These are phyloP conservation scores for Ceratocystis papillata DNA, from an alignment of 2,329 filamentous ascomycete genomes.

Conservation along the genomic window DNA sequence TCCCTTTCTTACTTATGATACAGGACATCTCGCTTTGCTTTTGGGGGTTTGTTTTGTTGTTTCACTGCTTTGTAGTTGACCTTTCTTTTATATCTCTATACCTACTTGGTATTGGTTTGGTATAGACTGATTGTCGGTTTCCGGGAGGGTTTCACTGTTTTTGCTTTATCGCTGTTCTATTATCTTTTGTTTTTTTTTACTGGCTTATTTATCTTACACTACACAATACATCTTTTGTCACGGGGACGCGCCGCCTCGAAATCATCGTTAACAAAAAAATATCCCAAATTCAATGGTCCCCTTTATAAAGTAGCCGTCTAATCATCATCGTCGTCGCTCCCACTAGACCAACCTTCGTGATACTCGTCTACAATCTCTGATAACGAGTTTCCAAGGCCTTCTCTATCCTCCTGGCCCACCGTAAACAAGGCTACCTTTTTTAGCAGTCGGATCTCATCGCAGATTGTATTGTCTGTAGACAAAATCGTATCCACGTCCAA, in stretches of 20 bases:
- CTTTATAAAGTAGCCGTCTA: slow-evolving; percentile 24
- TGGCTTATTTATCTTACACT: slow-evolving; percentile 14
- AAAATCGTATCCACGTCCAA: slow-evolving; percentile 50
- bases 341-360: slow-evolving; percentile 75
- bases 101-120: background rate
- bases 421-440: slow-evolving; percentile 53
- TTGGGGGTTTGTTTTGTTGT: background rate
- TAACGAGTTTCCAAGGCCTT: slow-evolving; percentile 69
- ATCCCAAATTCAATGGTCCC: background rate
- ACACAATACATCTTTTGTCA: slow-evolving; percentile 12
- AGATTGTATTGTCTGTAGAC: slow-evolving; percentile 65
- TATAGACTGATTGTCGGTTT: background rate
- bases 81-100: background rate
- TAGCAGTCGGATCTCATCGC: slow-evolving; percentile 54
- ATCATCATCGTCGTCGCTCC: slow-evolving; percentile 60
- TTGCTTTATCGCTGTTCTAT: background rate
- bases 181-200: slow-evolving; percentile 1
- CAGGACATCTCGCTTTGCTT: background rate
- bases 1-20: background rate
- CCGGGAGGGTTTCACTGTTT: background rate
- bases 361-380: slow-evolving; percentile 79
- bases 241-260: slow-evolving; percentile 8
- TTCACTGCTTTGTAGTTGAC: background rate
- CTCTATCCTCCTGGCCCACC: slow-evolving; percentile 66
- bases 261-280: background rate